A percentile compares a stretch with the other conserved stretches of the same genome.
These are phyloP conservation scores for Naganishia liquefaciens DNA, from an alignment of 1,284 basidiomycete species.

Conservation along the genomic window DNA sequence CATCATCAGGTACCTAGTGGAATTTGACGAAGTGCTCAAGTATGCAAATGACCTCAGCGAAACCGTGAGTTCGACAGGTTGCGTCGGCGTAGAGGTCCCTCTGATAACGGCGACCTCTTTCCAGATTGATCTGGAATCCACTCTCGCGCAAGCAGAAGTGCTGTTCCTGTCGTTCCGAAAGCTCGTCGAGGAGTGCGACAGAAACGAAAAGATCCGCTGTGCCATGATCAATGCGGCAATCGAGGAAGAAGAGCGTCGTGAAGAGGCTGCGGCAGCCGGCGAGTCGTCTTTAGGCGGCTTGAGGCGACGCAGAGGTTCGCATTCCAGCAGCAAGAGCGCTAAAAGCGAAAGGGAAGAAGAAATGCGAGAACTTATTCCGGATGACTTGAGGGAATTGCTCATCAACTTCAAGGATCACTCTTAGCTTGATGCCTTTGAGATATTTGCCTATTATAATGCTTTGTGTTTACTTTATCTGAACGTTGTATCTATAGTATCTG, in stretches of 20 bases:
- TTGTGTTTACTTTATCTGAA: not conserved
- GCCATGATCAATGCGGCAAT: slow-evolving; percentile 23
- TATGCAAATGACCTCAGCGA: slow-evolving; percentile 92
- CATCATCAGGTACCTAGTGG: slow-evolving; percentile 86
- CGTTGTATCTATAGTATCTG: slow-evolving; percentile 4
- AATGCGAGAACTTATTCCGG: slow-evolving; percentile 29
- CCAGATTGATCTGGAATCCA: slow-evolving; percentile 80
- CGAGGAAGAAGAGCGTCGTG: slow-evolving; percentile 24
- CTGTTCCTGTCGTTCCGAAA: slow-evolving; percentile 64
- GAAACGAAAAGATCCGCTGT: slow-evolving; percentile 28
- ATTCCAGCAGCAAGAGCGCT: slow-evolving; percentile 17
- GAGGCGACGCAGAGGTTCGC: slow-evolving; percentile 17
- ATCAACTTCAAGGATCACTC: slow-evolving; percentile 26
- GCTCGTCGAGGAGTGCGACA: slow-evolving; percentile 81
- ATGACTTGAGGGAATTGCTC: slow-evolving; percentile 30
- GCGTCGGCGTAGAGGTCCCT: not conserved
- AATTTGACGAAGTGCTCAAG: slow-evolving; percentile 72
- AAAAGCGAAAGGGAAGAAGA: slow-evolving; percentile 28
- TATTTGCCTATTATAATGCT: not conserved
- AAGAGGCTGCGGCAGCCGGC: slow-evolving; percentile 7
- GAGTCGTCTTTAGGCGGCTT: slow-evolving; percentile 9
- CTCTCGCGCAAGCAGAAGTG: slow-evolving; percentile 89
- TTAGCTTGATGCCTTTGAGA: not conserved
- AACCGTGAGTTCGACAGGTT: slow-evolving; percentile 56
- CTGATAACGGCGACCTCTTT: not conserved